Evolutionary conservation across 1,284 basidiomycete genomes (phyloP).

Genomic region (Phellinidium pouzarii): DNA sequence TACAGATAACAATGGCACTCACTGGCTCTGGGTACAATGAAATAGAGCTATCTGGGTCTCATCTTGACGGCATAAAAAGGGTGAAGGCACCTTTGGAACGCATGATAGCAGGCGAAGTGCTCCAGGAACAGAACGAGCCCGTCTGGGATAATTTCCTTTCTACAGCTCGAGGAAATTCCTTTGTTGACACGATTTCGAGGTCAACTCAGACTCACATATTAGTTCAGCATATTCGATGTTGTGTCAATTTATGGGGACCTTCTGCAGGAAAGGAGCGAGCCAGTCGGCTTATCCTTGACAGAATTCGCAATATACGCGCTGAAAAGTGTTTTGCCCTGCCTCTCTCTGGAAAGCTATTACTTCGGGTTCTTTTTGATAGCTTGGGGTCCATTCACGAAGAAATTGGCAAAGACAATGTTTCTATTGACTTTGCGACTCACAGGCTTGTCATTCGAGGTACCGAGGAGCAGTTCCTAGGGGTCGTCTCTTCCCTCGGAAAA

Average conservation of each 20-base stretch:
- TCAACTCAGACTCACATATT: conserved; percentile 38
- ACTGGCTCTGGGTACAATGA: neutral
- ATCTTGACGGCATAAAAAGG: conserved; percentile 12
- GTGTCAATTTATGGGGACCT: conserved; percentile 39
- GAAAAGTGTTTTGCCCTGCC: conserved; percentile 26
- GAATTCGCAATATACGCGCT: conserved; percentile 20
- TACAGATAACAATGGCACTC: neutral
- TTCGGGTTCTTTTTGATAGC: conserved; percentile 23
- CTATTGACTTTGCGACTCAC: conserved; percentile 26
- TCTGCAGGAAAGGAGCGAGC: conserved; percentile 1
- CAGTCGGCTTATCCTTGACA: neutral
- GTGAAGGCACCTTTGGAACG: conserved; percentile 53
- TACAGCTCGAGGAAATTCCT: conserved; percentile 34
- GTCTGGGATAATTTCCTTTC: conserved; percentile 61
- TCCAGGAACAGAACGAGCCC: conserved; percentile 41
- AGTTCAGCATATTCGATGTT: conserved; percentile 34
- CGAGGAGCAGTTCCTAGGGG: conserved; percentile 34
- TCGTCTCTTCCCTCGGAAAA: conserved; percentile 30
- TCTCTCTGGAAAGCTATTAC: conserved; percentile 28
- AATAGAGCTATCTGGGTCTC: conserved; percentile 6
- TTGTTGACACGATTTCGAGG: conserved; percentile 37
- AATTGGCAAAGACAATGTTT: conserved; percentile 35
- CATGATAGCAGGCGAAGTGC: conserved; percentile 50
- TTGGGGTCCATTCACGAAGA: conserved; percentile 27
- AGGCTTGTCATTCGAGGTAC: conserved; percentile 18